Percentiles rank a stretch among this genome's conserved stretches.
These are phyloP conservation scores for Yamadazyma olivae DNA, from an alignment of 805 yeast species.

Conservation along the genomic window DNA sequence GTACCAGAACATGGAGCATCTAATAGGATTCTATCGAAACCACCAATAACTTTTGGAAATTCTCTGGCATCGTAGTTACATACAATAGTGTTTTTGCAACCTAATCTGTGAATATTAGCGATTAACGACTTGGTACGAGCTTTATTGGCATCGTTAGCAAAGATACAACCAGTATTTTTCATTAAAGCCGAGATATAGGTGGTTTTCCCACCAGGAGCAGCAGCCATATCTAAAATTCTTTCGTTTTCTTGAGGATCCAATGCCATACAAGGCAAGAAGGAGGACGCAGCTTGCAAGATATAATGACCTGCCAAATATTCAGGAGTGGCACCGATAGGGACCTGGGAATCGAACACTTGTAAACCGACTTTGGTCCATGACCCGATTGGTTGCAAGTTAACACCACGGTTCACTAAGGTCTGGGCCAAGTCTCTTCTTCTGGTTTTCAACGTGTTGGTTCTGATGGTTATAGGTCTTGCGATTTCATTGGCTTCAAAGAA, in stretches of 20 bases:
- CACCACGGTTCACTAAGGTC: slow-evolving; percentile 92
- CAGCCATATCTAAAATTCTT: slow-evolving; percentile 96
- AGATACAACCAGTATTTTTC: slow-evolving; percentile 97
- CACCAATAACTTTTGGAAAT: slow-evolving; percentile 97
- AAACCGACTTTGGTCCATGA: slow-evolving; percentile 98
- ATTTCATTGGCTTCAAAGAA: slow-evolving; percentile 98
- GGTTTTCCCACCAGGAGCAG: slow-evolving; percentile 99
- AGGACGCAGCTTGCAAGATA: slow-evolving; percentile 96
- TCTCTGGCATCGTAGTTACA: slow-evolving; percentile 98
- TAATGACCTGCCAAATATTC: slow-evolving; percentile 98
- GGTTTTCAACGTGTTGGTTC: slow-evolving; percentile 95
- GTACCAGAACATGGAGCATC: slow-evolving; percentile 99
- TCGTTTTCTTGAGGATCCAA: slow-evolving; percentile 96
- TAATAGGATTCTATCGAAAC: slow-evolving; percentile 88
- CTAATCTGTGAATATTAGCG: slow-evolving; percentile 96
- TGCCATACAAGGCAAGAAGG: slow-evolving; percentile 97
- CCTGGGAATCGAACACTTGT: slow-evolving; percentile 96
- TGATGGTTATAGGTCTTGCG: slow-evolving; percentile 91
- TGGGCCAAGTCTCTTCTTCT: slow-evolving; percentile 96
- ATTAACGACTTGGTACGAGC: slow-evolving; percentile 94
- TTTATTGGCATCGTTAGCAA: slow-evolving; percentile 96
- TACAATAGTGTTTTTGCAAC: slow-evolving; percentile 94
- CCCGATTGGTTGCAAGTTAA: slow-evolving; percentile 94
- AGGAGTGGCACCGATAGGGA: slow-evolving; percentile 99
- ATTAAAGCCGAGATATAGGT: slow-evolving; percentile 92